Conservation (phyloP, 148 eudicot species). For the Nepenthes gracilis region DNA sequence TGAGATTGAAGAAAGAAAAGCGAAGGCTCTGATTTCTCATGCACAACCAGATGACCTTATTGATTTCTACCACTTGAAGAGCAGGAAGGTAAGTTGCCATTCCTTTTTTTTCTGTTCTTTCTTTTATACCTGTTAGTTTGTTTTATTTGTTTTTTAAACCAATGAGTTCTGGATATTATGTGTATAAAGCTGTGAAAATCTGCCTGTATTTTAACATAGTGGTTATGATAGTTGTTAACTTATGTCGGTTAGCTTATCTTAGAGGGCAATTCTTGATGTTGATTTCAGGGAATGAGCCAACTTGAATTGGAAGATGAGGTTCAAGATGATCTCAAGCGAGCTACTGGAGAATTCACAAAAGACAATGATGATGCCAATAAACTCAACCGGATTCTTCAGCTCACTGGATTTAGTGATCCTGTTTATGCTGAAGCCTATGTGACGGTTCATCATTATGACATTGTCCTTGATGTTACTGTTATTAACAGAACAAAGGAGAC, state of each 20-base stretch:
- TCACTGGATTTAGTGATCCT: slow-evolving; percentile 92
- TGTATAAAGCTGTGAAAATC: too few relatives aligned
- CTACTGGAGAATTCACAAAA: slow-evolving; percentile 83
- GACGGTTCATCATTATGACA: slow-evolving; percentile 97
- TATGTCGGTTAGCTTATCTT: slow-evolving; percentile 1
- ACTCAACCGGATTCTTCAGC: slow-evolving; percentile 88
- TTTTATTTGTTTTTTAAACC: not conserved
- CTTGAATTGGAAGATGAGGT: slow-evolving; percentile 96
- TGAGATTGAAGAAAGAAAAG: slow-evolving; percentile 88
- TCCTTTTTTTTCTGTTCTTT: not conserved
- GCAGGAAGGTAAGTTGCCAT: slow-evolving; percentile 57
- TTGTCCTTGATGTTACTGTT: slow-evolving; percentile 93
- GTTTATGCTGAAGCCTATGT: slow-evolving; percentile 98
- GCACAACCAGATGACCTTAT: slow-evolving; percentile 96
- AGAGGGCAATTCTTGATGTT: slow-evolving; percentile 2
- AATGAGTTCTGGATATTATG: too few relatives aligned
- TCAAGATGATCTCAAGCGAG: slow-evolving; percentile 93
- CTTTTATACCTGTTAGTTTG: not conserved
- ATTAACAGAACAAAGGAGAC: slow-evolving; percentile 92
- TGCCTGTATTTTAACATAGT: too few relatives aligned
- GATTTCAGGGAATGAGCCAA: slow-evolving; percentile 83
- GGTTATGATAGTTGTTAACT: too few relatives aligned
- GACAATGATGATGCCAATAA: slow-evolving; percentile 81
- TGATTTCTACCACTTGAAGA: slow-evolving; percentile 94
- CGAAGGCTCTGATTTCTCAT: slow-evolving; percentile 72